Conservation (phyloP, 768 basidiomycete species). For the Tylopilus cervinicoccineus region DNA sequence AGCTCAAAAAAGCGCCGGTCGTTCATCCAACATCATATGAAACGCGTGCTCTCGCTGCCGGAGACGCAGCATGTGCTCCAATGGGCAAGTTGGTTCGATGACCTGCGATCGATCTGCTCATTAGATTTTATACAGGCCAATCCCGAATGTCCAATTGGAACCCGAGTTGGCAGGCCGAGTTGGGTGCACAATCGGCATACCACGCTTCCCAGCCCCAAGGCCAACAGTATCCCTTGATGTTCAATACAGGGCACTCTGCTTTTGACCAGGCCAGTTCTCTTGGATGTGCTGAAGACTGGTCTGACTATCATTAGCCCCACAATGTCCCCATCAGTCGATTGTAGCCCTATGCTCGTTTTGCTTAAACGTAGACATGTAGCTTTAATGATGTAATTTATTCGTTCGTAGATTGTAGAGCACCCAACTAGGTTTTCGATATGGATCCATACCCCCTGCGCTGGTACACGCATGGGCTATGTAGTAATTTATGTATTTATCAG, state of each 20-base stretch:
- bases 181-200: not conserved
- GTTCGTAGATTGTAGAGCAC: not conserved
- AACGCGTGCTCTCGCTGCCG: no score
- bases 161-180: not conserved
- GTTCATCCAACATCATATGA: not conserved
- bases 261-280: not conserved
- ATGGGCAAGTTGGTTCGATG: constrained; percentile 6
- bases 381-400: constrained; percentile 1
- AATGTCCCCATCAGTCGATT: not conserved
- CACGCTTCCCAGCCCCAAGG: not conserved
- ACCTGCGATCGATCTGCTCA: not conserved
- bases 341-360: not conserved
- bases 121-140: not conserved
- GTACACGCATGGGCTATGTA: not conserved
- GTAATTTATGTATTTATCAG: not conserved
- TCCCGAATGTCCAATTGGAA: not conserved
- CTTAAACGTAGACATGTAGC: constrained; percentile 4
- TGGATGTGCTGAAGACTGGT: not conserved
- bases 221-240: not conserved
- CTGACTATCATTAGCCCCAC: not conserved
- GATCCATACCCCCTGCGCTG: not conserved
- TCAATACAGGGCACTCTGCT: not conserved
- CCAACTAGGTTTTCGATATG: not conserved
- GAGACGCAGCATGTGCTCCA: not conserved
- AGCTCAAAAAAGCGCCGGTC: not conserved